Conservation (phyloP, 2,329 filamentous ascomycete species). For the Fusarium sp. region DNA sequence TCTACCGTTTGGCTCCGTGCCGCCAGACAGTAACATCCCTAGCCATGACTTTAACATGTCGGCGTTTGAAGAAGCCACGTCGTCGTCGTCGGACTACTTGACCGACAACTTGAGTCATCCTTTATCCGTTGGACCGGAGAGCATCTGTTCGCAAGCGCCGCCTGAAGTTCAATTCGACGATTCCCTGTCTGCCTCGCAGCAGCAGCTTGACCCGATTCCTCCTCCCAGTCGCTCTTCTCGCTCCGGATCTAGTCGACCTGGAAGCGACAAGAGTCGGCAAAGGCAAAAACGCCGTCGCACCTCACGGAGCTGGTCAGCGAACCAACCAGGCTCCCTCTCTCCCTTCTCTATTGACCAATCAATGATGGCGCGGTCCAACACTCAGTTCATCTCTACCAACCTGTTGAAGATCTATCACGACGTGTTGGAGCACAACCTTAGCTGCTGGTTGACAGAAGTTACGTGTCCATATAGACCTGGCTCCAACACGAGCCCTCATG, state of each 20-base stretch:
- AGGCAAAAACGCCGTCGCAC: constrained; percentile 29
- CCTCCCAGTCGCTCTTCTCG: neutral
- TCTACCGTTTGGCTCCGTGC: neutral
- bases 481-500: constrained; percentile 1
- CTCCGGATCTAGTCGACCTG: neutral
- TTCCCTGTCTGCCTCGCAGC: constrained; percentile 1
- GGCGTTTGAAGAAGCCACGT: neutral
- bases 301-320: constrained; percentile 17
- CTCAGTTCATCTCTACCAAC: constrained; percentile 37
- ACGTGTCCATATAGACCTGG: constrained; percentile 39
- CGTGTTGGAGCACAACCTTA: constrained; percentile 40
- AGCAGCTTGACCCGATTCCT: neutral
- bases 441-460: constrained; percentile 39
- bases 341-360: constrained; percentile 37
- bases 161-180: constrained; percentile 9
- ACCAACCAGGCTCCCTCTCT: constrained; percentile 25
- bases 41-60: neutral
- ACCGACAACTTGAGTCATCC: neutral
- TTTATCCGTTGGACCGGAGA: constrained; percentile 3
- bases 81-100: neutral
- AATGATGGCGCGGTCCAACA: constrained; percentile 39
- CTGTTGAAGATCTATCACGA: constrained; percentile 40
- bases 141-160: neutral
- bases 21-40: neutral
- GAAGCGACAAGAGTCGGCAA: neutral